A percentile compares a stretch with the other conserved stretches of the same genome.
Conservation (phyloP, 1,139 yeast species). For the Saccharomyces pastorianus region DNA sequence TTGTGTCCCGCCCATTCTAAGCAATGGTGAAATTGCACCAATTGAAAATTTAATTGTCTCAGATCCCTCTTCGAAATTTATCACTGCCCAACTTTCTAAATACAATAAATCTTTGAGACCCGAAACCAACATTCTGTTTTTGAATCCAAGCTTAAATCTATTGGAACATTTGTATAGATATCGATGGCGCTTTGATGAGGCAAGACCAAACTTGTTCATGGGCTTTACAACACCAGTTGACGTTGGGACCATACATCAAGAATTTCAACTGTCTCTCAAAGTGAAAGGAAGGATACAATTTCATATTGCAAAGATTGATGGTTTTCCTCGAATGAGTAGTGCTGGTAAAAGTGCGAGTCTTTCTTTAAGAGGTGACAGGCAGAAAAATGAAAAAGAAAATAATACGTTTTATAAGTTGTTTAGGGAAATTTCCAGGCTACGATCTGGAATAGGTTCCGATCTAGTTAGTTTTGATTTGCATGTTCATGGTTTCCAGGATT, state of each 20-base stretch:
- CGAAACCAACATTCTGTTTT: constrained; percentile 49
- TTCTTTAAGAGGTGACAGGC: not conserved
- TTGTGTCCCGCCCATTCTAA: constrained; percentile 31
- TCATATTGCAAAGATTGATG: not conserved
- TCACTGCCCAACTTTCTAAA: constrained; percentile 40
- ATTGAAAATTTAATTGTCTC: constrained; percentile 49
- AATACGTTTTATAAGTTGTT: constrained; percentile 35
- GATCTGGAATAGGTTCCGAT: constrained; percentile 3
- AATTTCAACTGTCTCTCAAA: not conserved
- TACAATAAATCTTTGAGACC: constrained; percentile 37
- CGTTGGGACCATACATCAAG: not conserved
- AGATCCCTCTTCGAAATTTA: constrained; percentile 41
- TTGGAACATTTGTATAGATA: constrained; percentile 39
- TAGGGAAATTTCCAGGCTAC: constrained; percentile 20
- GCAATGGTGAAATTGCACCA: constrained; percentile 28
- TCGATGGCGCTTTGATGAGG: constrained; percentile 43
- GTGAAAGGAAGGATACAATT: not conserved
- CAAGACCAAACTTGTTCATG: constrained; percentile 49
- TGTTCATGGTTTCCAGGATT: not conserved
- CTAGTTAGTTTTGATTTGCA: constrained; percentile 4
- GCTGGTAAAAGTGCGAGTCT: not conserved
- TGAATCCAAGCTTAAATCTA: constrained; percentile 75
- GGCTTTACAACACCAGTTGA: constrained; percentile 32
- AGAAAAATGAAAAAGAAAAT: constrained; percentile 21
- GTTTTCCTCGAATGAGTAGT: not conserved